Evolutionary conservation across 2,329 filamentous ascomycete species (phyloP), one percentile per base, ranked within the genome.

Genomic region (Sordariomycetes sp.): DNA sequence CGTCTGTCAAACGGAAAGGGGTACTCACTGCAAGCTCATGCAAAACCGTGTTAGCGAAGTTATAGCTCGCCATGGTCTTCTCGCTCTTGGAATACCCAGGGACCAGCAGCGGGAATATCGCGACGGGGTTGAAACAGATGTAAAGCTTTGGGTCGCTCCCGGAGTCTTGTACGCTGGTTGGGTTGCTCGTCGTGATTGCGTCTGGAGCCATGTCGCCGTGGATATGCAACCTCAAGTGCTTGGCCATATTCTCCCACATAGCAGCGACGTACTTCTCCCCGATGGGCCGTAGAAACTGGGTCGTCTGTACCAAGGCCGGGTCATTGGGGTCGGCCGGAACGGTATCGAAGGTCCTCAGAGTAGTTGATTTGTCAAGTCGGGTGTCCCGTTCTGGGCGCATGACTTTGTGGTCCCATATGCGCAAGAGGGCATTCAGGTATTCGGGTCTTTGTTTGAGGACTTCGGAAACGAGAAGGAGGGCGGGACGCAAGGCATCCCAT

Each of bases 11-110:
- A 16, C 7, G 43, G 16, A n/a, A 10, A 48, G 18, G 4, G 43
- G 3, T 20, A 55, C 67, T 64, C 53, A 69, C 68, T 53, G 66
- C 64, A 7, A 69, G 25, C 57, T 70, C 68, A 24, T 70, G 68
- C 12, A 64, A 58, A 8, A 70, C 46, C 2, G 65, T 64, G 1
- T 53, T 34, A 2, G 66, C 64, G 14, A 66, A 34, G 11, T 61
- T 40, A 37, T 62, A 59, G 48, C 58, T 66, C 3, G 61, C 54
- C 62, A 66, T 62, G 35, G 64, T 55, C 54, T 64, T 66, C 60
- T 70, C 68, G 28, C 64, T 63, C 3, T 58, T 57, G 51, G 62
- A 66, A 32, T 65, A 64, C 8, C 61, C 60, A 12, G 59, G 51
- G 1, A 61, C 58, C 14, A 69, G 53, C 14, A 70, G 56, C 24